Conservation (phyloP, 2,329 filamentous ascomycete genomes). For the Plenodomus biglobosus region DNA sequence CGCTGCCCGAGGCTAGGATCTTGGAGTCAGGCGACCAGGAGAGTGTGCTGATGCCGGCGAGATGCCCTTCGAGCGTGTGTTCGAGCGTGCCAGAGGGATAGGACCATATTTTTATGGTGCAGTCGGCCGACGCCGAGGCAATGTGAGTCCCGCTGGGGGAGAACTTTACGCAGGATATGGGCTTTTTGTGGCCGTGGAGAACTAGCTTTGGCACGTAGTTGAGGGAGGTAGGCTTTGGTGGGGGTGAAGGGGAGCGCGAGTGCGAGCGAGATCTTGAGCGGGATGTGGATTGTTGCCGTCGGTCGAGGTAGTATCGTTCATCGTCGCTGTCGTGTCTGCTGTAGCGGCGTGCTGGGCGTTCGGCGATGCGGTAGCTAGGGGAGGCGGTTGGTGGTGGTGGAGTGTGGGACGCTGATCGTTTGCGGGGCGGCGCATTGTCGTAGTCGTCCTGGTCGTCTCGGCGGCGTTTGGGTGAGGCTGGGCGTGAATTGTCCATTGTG, state of each 20-base stretch:
- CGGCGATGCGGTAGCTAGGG: constrained; percentile 32
- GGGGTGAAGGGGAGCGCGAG: constrained; percentile 36
- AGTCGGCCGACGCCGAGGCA: constrained; percentile 83
- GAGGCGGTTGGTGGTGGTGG: constrained; percentile 30
- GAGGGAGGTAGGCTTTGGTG: constrained; percentile 58
- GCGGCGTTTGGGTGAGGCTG: constrained; percentile 33
- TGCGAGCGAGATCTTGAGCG: constrained; percentile 22
- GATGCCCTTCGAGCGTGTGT: constrained; percentile 88
- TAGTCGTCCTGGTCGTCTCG: constrained; percentile 33
- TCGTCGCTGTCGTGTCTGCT: constrained; percentile 39
- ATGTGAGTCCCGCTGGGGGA: constrained; percentile 90
- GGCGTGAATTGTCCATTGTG: constrained; percentile 21
- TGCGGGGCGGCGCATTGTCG: constrained; percentile 32
- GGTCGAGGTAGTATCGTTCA: constrained; percentile 30
- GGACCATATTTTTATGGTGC: constrained; percentile 89
- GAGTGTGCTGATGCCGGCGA: constrained; percentile 87
- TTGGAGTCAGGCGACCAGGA: constrained; percentile 92
- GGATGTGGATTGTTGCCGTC: constrained; percentile 11
- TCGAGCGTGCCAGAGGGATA: constrained; percentile 74
- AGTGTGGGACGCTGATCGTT: constrained; percentile 38
- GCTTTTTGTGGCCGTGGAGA: constrained; percentile 74
- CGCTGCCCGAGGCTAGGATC: constrained; percentile 85
- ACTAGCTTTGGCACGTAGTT: constrained; percentile 71
- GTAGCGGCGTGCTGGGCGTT: constrained; percentile 41
- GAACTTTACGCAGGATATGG: constrained; percentile 83